A percentile compares a stretch with the other conserved stretches of the same genome.
These are phyloP conservation scores for Zygotorulaspora sp. DNA, from an alignment of 805 yeast species.

Conservation along the genomic window DNA sequence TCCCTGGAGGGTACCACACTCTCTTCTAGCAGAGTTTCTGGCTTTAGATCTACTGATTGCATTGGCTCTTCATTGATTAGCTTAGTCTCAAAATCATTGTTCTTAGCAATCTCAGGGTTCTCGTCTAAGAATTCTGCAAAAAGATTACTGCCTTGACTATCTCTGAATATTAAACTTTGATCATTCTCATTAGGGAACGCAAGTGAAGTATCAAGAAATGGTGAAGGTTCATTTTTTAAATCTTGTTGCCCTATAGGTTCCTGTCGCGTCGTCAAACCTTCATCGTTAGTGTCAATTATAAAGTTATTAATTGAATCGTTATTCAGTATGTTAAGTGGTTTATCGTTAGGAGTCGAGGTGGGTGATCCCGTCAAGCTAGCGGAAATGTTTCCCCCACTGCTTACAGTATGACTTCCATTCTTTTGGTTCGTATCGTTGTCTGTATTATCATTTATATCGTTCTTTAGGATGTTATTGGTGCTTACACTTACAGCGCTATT, in stretches of 20 bases:
- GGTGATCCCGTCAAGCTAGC: slow-evolving; percentile 7
- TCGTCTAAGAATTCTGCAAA: slow-evolving; percentile 20
- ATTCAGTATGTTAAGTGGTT: slow-evolving; percentile 2
- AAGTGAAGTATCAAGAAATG: slow-evolving; percentile 28
- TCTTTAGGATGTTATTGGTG: slow-evolving; percentile 4
- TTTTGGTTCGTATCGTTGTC: too few relatives aligned
- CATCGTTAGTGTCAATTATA: slow-evolving; percentile 1
- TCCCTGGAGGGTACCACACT: slow-evolving; percentile 66
- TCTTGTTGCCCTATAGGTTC: too few relatives aligned
- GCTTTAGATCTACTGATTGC: slow-evolving; percentile 5
- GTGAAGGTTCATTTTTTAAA: slow-evolving; percentile 7
- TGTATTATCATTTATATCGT: too few relatives aligned
- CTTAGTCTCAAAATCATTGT: slow-evolving; percentile 6
- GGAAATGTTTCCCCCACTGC: too few relatives aligned
- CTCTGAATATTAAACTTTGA: slow-evolving; percentile 18
- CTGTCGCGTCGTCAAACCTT: not conserved
- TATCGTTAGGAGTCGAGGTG: not conserved
- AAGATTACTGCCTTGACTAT: slow-evolving; percentile 10
- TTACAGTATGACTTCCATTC: too few relatives aligned
- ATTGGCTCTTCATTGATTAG: slow-evolving; percentile 17
- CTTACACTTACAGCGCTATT: slow-evolving; percentile 4
- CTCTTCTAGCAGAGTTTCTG: slow-evolving; percentile 33
- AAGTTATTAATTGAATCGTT: not conserved
- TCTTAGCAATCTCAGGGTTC: slow-evolving; percentile 13
- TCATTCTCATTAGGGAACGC: slow-evolving; percentile 32